Evolutionary conservation across 441 rosid genomes (phyloP), one percentile per base, ranked within the genome.

Genomic region (Gossypium laxum): DNA sequence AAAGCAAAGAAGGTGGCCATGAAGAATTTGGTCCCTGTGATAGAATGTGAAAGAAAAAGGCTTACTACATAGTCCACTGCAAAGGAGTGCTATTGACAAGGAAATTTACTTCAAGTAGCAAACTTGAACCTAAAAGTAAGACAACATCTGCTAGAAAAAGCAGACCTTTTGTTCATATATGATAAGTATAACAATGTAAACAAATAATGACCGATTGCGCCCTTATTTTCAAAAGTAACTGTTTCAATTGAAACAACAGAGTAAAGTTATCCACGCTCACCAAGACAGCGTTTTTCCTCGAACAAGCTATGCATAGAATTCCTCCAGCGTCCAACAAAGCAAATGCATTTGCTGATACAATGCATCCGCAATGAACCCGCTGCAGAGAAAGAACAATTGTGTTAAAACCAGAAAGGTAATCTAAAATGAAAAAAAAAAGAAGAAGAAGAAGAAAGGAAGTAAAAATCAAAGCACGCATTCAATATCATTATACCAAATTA

Each of bases 341-440:
- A 80, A 82, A 91, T 70, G 84, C 73, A 76, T 84, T 70, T 32
- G 72, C 71, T 22, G 99, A 92, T 70, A 85, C 94, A 71, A 95
- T 88, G 79, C 99, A 95, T 76, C 99, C 99, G 74, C 99, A 95
- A 71, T 95, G 99, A 69, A 95, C 81, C 60, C 75, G 78, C 99
- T 95, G 92, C 86, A 86, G 54, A 3, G 14, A 52, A 79, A 78
- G 52, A 68, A 60, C 43, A 55, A 57, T 51, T 52, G 66, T 69
- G 66, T 76, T 77, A 77, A 59, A 71, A 41, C 38, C 38, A 32
- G 38, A 32, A 32, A 14, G 62, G 58, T 66, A 63, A 59, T 43
- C 22, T 26, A 17, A 61, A 30, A 32, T 15, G 30, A n/a, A 22
- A 58, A 70, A 38, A 14, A 51, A 34, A 38, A 26, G 28, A 26